Evolutionary conservation across 192 early-diverging fungal species (phyloP).

Genomic region (Backusella luteola): DNA sequence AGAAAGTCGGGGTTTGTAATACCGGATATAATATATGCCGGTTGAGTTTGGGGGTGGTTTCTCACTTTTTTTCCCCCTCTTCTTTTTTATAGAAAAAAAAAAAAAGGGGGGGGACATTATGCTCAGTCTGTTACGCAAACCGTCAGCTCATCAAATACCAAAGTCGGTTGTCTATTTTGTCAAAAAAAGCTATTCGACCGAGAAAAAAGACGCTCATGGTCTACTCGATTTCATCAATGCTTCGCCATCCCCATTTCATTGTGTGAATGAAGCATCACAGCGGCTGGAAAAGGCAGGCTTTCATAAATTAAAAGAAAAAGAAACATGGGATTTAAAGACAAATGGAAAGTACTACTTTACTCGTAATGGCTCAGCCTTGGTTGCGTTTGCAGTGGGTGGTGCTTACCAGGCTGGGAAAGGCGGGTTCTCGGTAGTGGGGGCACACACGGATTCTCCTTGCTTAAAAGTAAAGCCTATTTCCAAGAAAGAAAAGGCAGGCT

Average conservation of each 20-base stretch:
- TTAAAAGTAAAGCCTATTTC: constrained; percentile 95
- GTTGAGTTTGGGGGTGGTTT: too few relatives aligned
- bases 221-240: constrained; percentile 91
- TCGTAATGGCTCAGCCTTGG: constrained; percentile 81
- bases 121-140: too few relatives aligned
- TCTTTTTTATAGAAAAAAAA: too few relatives aligned
- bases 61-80: too few relatives aligned
- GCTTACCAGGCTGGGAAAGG: constrained; percentile 80
- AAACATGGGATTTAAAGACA: constrained; percentile 74
- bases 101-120: too few relatives aligned
- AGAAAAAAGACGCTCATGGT: constrained; percentile 36
- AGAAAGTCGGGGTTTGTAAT: too few relatives aligned
- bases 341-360: constrained; percentile 96
- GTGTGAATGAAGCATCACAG: constrained; percentile 72
- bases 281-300: constrained; percentile 80
- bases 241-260: constrained; percentile 95
- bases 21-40: too few relatives aligned
- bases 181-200: neutral
- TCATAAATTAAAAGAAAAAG: constrained; percentile 80
- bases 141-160: too few relatives aligned
- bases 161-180: too few relatives aligned
- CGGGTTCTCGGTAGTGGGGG: constrained; percentile 79
- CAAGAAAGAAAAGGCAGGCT: constrained; percentile 83
- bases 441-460: constrained; percentile 97
- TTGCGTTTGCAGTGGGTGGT: constrained; percentile 94